Percentiles rank a stretch among this genome's conserved stretches.
phyloP scores from a whole-genome alignment of 768 basidiomycete genomes.

The Collybia sp. region DNA sequence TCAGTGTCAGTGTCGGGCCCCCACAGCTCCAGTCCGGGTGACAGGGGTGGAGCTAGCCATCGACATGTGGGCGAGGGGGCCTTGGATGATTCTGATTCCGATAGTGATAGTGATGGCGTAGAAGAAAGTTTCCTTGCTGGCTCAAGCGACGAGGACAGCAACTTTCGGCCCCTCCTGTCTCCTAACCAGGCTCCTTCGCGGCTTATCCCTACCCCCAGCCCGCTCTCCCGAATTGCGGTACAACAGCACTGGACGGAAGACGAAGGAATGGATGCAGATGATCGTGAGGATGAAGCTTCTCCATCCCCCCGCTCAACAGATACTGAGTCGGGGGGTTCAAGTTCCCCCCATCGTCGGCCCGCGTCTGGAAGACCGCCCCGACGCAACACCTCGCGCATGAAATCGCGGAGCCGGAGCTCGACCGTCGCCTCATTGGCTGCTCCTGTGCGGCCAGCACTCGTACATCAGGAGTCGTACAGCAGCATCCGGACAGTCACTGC shows the following conservation, averaged over 20 bases:
- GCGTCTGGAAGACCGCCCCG: slow-evolving; percentile 26
- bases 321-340: slow-evolving; percentile 45
- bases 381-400: slow-evolving; percentile 24
- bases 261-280: slow-evolving; percentile 31
- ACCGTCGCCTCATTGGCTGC: slow-evolving; percentile 61
- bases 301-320: slow-evolving; percentile 68
- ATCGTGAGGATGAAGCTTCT: slow-evolving; percentile 48
- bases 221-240: slow-evolving; percentile 54
- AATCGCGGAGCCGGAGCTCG: slow-evolving; percentile 57
- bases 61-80: slow-evolving; percentile 75
- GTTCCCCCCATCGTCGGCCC: slow-evolving; percentile 20
- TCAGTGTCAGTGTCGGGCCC: slow-evolving; percentile 32
- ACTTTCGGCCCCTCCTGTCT: slow-evolving; percentile 23
- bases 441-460: slow-evolving; percentile 19
- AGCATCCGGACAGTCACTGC: slow-evolving; percentile 73
- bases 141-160: slow-evolving; percentile 31
- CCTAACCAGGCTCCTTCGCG: slow-evolving; percentile 25
- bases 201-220: slow-evolving; percentile 50
- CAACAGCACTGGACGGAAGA: slow-evolving; percentile 53
- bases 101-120: slow-evolving; percentile 31
- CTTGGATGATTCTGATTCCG: slow-evolving; percentile 74
- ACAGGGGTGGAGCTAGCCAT: slow-evolving; percentile 35
- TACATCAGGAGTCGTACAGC: slow-evolving; percentile 52
- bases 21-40: slow-evolving; percentile 35
- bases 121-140: slow-evolving; percentile 20